These are phyloP conservation scores for Monilinia fructicola DNA, from an alignment of 2,329 filamentous ascomycete genomes.

Conservation along the genomic window DNA sequence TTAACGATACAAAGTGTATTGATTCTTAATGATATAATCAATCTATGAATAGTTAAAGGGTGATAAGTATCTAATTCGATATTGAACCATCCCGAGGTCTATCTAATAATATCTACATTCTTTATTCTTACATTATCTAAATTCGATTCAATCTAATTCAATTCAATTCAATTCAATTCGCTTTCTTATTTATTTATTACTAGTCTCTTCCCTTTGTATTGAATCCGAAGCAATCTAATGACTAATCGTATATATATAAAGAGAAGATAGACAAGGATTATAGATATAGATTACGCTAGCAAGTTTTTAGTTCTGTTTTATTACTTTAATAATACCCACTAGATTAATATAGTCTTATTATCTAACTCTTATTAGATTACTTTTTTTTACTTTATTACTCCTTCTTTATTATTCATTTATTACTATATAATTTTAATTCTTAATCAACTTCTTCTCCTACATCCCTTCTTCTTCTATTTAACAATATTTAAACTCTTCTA, in stretches of 20 bases:
- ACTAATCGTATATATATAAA: neutral
- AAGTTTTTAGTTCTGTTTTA: constrained; percentile 14
- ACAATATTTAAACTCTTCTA: too few species aligned
- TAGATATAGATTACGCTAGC: constrained; percentile 4
- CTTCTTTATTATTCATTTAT: too few species aligned
- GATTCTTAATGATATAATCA: too few species aligned
- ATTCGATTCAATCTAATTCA: neutral
- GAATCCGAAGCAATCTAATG: neutral
- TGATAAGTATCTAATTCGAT: too few species aligned
- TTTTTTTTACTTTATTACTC: neutral
- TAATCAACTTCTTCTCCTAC: neutral
- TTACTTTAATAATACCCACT: constrained; percentile 8
- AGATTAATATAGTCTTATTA: neutral
- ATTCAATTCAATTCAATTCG: neutral
- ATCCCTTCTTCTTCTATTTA: too few species aligned
- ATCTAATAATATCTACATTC: too few species aligned
- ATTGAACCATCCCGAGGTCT: too few species aligned
- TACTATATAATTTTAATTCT: neutral
- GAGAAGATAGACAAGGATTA: neutral
- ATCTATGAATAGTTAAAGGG: too few species aligned
- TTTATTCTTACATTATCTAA: too few species aligned
- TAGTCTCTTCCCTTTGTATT: neutral
- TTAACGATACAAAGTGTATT: too few species aligned
- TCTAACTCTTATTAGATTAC: neutral
- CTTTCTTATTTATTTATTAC: neutral